Evolutionary conservation across 768 basidiomycete species (phyloP), one percentile per base, ranked within the genome.

Genomic region (Mycena vulgaris): DNA sequence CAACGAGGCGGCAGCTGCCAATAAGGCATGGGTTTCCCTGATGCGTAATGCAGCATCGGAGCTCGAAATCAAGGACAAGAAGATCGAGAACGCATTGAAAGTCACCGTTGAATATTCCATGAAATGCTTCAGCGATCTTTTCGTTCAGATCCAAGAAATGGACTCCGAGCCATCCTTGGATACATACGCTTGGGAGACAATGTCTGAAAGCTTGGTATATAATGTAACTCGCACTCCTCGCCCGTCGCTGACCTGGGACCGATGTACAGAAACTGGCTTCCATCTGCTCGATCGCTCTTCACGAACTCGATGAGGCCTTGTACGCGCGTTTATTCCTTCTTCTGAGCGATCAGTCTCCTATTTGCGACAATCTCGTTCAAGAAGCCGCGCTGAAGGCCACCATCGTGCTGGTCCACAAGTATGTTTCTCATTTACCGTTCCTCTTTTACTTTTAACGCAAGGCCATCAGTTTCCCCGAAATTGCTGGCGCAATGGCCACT

Each of bases 171-270:
- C 93, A 16, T 87, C 92, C 0, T 75, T 92, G 37, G 95, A 96
- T 77, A 94, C 93, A n/a, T 96, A 95, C 80, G 90, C 93, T 59
- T 96, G 92, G 92, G 95, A 96, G 77, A 96, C 95, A 0, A 92
- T 96, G 91, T 94, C 95, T 13, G 95, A 96, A 77, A 93, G 93
- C 73, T 79, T 96, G 86, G 95, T 95, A 74, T 55, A 89, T 80
- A 57, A 28, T 63, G 60, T 68, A 56, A n/a, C 2, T 30, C 9
- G 6, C 45, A 30, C 37, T 19, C 17, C 42, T 21, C 51, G 55
- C 37, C n/a, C 30, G 53, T 35, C 31, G 19, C 56, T 58, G 35
- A 56, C 39, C 16, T n/a, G 27, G 7, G n/a, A n/a, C 48, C 30
- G n/a, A 10, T 49, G 42, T 21, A 0, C 74, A 96, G 95, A 96